These are phyloP conservation scores for Aspergillus novoparasiticus DNA, from an alignment of 2,329 filamentous ascomycete species.

Conservation along the genomic window DNA sequence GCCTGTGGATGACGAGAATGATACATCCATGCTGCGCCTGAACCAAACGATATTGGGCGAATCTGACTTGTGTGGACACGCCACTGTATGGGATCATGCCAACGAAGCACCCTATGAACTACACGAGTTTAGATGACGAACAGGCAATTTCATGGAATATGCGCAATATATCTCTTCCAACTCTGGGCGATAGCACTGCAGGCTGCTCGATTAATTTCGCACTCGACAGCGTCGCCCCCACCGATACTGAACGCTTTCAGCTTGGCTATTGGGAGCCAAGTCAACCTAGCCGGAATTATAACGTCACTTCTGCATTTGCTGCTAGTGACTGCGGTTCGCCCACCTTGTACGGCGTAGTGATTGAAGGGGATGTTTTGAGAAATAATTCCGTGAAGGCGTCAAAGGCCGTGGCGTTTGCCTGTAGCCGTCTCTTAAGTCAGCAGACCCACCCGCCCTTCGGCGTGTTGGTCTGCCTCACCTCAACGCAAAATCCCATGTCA, in stretches of 20 bases:
- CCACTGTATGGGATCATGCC: background rate
- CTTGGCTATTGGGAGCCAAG: constrained; percentile 12
- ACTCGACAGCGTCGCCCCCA: background rate
- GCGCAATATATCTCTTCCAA: background rate
- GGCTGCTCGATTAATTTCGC: constrained; percentile 1
- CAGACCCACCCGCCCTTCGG: no score
- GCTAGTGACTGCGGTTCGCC: background rate
- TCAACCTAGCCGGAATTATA: background rate
- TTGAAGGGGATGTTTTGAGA: background rate
- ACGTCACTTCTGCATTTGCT: background rate
- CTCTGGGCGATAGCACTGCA: background rate
- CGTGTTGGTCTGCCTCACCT: no score
- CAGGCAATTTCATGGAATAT: background rate
- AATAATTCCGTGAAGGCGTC: background rate
- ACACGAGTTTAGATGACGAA: background rate
- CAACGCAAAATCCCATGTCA: no score
- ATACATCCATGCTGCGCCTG: constrained; percentile 9
- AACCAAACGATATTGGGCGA: constrained; percentile 23
- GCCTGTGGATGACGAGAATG: constrained; percentile 10
- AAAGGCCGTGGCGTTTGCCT: constrained; percentile 1
- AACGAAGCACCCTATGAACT: no score
- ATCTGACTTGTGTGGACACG: constrained; percentile 15
- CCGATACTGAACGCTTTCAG: background rate
- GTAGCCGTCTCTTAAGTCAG: no score
- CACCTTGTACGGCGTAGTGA: background rate